These are phyloP conservation scores for Trametes sp. DNA, from an alignment of 1,284 basidiomycete species.

Conservation along the genomic window DNA sequence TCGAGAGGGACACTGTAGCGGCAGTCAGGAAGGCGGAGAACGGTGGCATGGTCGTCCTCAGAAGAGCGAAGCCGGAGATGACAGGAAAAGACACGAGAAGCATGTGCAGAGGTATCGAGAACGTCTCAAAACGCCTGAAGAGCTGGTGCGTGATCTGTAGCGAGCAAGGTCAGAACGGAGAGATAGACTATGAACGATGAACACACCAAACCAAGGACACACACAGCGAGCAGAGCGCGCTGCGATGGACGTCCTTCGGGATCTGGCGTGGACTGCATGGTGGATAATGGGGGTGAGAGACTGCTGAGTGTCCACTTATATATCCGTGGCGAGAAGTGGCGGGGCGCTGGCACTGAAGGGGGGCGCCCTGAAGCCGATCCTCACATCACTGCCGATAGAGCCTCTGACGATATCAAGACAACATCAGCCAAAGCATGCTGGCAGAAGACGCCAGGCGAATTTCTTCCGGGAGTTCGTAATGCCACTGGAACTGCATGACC, in stretches of 20 bases:
- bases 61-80: slow-evolving; percentile 4
- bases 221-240: not conserved
- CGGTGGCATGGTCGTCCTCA: not conserved
- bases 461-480: too few species aligned
- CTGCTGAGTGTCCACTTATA: too few species aligned
- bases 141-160: slow-evolving; percentile 16
- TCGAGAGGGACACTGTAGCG: slow-evolving; percentile 14
- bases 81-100: slow-evolving; percentile 23
- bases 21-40: slow-evolving; percentile 5
- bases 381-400: too few species aligned
- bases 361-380: too few species aligned
- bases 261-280: not conserved
- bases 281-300: not conserved
- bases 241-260: not conserved
- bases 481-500: too few species aligned
- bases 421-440: too few species aligned
- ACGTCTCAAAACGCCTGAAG: slow-evolving; percentile 33
- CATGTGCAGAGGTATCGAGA: slow-evolving; percentile 5
- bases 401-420: too few species aligned
- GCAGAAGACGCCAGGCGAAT: too few species aligned
- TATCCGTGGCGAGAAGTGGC: too few species aligned
- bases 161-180: not conserved
- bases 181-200: not conserved
- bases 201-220: not conserved
- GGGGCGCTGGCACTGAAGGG: too few species aligned